A percentile compares a stretch with the other conserved stretches of the same genome.
Evolutionary conservation across 371 early-diverging fungal genomes (phyloP).

Genomic region (Batrachochytrium dendrobatidis): DNA sequence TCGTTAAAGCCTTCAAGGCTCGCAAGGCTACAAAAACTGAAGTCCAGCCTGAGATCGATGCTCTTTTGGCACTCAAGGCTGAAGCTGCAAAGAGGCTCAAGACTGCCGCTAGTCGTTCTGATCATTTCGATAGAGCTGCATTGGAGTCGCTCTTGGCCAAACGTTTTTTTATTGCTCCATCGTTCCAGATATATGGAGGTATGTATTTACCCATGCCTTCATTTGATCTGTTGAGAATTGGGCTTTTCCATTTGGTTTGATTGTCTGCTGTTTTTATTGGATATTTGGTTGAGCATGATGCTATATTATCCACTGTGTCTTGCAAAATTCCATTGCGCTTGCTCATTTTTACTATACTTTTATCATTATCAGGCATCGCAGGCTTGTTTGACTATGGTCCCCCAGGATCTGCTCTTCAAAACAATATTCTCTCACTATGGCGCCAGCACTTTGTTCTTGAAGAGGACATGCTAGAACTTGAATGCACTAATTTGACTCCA

Average conservation of each 20-base stretch:
- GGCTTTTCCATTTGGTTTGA: no score
- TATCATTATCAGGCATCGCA: constrained; percentile 65
- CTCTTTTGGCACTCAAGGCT: constrained; percentile 34
- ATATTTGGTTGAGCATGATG: background rate
- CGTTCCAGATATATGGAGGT: constrained; percentile 93
- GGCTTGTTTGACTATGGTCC: constrained; percentile 99
- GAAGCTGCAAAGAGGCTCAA: constrained; percentile 19
- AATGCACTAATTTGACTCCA: constrained; percentile 96
- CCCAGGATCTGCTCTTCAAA: constrained; percentile 89
- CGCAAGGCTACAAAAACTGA: constrained; percentile 31
- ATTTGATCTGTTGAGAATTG: no score
- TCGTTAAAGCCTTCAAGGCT: constrained; percentile 35
- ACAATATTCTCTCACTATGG: constrained; percentile 91
- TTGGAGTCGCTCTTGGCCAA: constrained; percentile 68
- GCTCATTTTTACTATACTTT: background rate
- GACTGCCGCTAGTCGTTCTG: constrained; percentile 4
- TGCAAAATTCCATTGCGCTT: no score
- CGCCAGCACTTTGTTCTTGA: constrained; percentile 96
- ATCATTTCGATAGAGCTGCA: constrained; percentile 47
- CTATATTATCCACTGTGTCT: background rate
- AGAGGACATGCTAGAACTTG: constrained; percentile 99
- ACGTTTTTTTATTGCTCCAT: constrained; percentile 95
- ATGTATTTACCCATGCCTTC: no score
- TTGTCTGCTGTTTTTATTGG: no score
- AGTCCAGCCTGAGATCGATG: constrained; percentile 30